phyloP scores from a whole-genome alignment of 2,329 filamentous ascomycete genomes.

The Raffaelea deltoideospora region DNA sequence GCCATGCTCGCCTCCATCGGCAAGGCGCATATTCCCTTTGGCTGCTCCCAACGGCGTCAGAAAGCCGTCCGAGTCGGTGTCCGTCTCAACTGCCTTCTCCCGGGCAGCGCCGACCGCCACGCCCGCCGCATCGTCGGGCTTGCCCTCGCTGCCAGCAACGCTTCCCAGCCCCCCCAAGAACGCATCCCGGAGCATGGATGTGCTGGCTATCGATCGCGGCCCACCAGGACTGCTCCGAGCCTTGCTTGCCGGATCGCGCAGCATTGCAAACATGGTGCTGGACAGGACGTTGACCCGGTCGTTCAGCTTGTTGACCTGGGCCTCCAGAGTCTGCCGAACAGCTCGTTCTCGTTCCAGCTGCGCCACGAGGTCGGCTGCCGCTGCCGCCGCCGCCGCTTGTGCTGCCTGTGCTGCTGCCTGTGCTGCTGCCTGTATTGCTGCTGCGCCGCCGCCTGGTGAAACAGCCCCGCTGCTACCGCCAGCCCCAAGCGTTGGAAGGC shows the following conservation, averaged over 20 bases:
- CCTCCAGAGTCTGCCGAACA: slow-evolving; percentile 38
- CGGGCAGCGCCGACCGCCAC: slow-evolving; percentile 13
- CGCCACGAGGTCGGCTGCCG: slow-evolving; percentile 33
- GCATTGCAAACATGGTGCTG: slow-evolving; percentile 22
- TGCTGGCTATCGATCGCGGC: slow-evolving; percentile 4
- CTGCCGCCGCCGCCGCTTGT: slow-evolving; percentile 25
- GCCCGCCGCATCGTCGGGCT: slow-evolving; percentile 15
- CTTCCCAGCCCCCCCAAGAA: not conserved
- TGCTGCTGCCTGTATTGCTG: too few relatives aligned
- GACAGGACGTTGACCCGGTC: slow-evolving; percentile 33
- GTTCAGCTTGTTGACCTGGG: slow-evolving; percentile 36
- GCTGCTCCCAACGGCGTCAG: slow-evolving; percentile 35
- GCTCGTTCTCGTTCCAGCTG: slow-evolving; percentile 42
- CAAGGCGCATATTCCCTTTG: slow-evolving; percentile 14
- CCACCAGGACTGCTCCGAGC: slow-evolving; percentile 13
- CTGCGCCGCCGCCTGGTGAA: slow-evolving; percentile 13
- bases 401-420: too few relatives aligned
- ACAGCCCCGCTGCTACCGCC: slow-evolving; percentile 12
- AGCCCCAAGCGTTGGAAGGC: slow-evolving; percentile 24
- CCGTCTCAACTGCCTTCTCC: slow-evolving; percentile 8
- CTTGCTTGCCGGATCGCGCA: slow-evolving; percentile 20
- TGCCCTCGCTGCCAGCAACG: slow-evolving; percentile 6
- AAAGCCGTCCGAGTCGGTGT: slow-evolving; percentile 30
- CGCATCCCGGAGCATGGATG: slow-evolving; percentile 2
- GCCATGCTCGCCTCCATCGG: slow-evolving; percentile 13